Conservation (phyloP, 495 filamentous ascomycete species). For the Lophiotrema nucula region DNA sequence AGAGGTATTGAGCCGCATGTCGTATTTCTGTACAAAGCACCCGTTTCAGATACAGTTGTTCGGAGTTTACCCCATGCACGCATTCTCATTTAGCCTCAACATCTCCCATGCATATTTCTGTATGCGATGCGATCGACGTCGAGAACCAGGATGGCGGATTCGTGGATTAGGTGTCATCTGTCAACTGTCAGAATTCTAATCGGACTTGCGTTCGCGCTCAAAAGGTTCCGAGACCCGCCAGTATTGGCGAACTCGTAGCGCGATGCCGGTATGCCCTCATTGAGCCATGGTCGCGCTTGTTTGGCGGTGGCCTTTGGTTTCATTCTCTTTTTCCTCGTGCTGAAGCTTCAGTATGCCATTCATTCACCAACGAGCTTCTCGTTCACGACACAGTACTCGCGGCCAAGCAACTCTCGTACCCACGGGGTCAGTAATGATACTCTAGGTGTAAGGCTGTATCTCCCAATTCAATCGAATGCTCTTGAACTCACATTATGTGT, state of each 20-base stretch:
- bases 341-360: slow-evolving; percentile 1
- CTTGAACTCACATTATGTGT: background rate
- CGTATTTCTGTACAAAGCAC: background rate
- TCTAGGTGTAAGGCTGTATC: slow-evolving; percentile 15
- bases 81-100: background rate
- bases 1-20: background rate
- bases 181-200: slow-evolving; percentile 10
- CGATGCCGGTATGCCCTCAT: slow-evolving; percentile 18
- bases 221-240: background rate
- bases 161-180: slow-evolving; percentile 14
- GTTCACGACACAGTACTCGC: slow-evolving; percentile 6
- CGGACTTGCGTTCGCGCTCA: too few relatives aligned
- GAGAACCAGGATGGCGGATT: slow-evolving; percentile 10
- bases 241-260: background rate
- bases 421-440: slow-evolving; percentile 16
- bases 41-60: slow-evolving; percentile 13
- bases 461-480: background rate
- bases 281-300: slow-evolving; percentile 5
- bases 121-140: slow-evolving; percentile 4
- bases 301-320: slow-evolving; percentile 7
- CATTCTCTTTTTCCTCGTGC: background rate
- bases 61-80: slow-evolving; percentile 13
- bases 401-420: background rate
- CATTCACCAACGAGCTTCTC: background rate
- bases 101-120: background rate